Base-by-base conservation (phyloP, 2,329 filamentous ascomycete species). In the Colletotrichum tofieldiae region DNA sequence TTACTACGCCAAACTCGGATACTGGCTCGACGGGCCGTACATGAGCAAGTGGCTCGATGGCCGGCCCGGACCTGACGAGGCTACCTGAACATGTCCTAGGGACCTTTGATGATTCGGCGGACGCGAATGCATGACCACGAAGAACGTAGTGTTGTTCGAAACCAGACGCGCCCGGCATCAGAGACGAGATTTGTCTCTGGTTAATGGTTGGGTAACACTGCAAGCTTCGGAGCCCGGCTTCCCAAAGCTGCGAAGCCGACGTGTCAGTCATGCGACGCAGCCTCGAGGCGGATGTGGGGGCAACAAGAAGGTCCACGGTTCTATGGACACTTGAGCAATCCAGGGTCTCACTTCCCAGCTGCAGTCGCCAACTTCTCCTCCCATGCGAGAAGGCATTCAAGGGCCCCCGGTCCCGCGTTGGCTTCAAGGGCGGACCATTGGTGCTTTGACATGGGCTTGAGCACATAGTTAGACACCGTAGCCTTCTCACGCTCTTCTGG, bases 1-100 rank as follows among this genome's bases (percentile, higher is more conserved):
- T 79, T 99, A 99, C 81, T 99, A 99, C 81, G 92, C 90, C 75
- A 96, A 95, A 81, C 88, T 99, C 41, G 96, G 96, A 1, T 99
- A 98, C 84, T 94, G 91, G 87, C 87, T 99, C 39, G 96, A 99
- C 81, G 96, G 96, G 12, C 94, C 94, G 14, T 98, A 97, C 75
- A 94, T 91, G 88, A 90, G 88, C 81, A 92, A 92, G 81, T 90
- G 87, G 89, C 80, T 91, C 4, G 87, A 91, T 74, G 88, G 87
- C 2, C 80, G 84, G 23, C 67, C 67, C 5, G 61, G 60, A 2
- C 65, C 70, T 7, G 70, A 72, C 14, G 45, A 79, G 12, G 78
- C 67, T 60, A 68, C 39, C 23, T 71, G 63, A 71, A 47, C 26
- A 20, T 16, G 12, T n/a, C 32, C 23, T 29, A 9, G 20, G 9